Base-by-base conservation (phyloP, 164 flowering plant genomes). In the Vitis labrusca region DNA sequence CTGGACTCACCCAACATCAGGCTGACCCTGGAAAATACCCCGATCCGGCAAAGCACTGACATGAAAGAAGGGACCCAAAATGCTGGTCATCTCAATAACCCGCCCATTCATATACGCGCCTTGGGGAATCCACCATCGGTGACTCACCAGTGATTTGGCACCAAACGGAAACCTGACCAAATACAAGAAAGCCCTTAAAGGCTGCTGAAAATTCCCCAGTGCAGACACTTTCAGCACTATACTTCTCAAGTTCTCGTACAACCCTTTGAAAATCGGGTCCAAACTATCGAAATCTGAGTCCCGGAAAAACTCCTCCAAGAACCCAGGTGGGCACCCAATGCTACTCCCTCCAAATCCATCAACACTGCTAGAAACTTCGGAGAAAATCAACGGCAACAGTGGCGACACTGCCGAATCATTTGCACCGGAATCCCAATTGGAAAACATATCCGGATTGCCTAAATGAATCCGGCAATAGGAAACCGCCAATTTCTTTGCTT, bases 1-100 rank as follows among this genome's bases (percentile, higher is more conserved):
- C 23, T 58, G 3, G 37, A 77, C 97, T 89, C 73, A 93, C 99
- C 99, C 99, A 59, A 96, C 96, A 82, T 96, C 97, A 29, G 99
- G 99, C 73, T 84, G 87, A 69, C 91, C 85, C 85, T 84, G 86
- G 84, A 89, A 96, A 51, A 88, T 78, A 19, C 77, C 61, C 73
- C 81, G 88, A 86, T 96, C 99, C 59, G 97, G 97, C 81, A 96
- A 79, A 27, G 98, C 93, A 76, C 98, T 91, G 53, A 96, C 91
- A 82, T 91, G 99, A 70, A 96, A 93, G 65, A 96, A 96, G 11
- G 97, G 97, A 16, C 99, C 99, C 76, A 96, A 76, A 68, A 96
- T 90, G 79, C 98, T 96, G 0, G 97, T 87, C 93, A 93, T 88
- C 76, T 96, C 99, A 59, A 93, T 89, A 2, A 80, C 97, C 5